A percentile compares a stretch with the other conserved stretches of the same genome.
Evolutionary conservation across 192 early-diverging fungal species (phyloP).

Genomic region (Phlyctochytrium arcticum): DNA sequence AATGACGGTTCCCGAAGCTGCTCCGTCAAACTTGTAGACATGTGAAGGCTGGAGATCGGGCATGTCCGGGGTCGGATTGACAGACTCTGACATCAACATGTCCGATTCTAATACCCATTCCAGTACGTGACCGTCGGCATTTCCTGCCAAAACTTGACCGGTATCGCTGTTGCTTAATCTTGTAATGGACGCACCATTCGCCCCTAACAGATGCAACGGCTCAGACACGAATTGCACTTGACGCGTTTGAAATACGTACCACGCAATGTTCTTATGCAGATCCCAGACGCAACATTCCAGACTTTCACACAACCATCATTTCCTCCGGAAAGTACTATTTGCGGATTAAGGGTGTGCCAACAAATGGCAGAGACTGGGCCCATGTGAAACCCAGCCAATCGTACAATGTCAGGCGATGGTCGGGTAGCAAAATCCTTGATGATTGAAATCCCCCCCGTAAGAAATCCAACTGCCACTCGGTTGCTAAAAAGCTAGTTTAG

Average conservation of each 20-base stretch:
- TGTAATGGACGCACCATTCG: neutral
- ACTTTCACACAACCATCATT: conserved; percentile 47
- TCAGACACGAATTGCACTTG: no score
- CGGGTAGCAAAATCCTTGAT: conserved; percentile 41
- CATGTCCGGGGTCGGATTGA: no score
- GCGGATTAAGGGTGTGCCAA: conserved; percentile 15
- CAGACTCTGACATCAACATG: no score
- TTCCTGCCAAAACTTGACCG: conserved; percentile 11
- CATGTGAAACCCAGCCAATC: conserved; percentile 50
- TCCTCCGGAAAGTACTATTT: conserved; percentile 45
- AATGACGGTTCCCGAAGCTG: no score
- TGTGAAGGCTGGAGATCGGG: no score
- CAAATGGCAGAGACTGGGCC: conserved; percentile 44
- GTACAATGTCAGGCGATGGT: conserved; percentile 35
- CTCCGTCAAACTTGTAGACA: no score
- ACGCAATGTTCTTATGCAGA: conserved; percentile 28
- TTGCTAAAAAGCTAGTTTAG: conserved; percentile 25
- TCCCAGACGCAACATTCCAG: conserved; percentile 41
- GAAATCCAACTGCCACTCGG: conserved; percentile 56
- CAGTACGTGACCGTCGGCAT: neutral
- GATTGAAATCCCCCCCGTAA: conserved; percentile 48
- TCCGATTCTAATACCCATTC: conserved; percentile 22
- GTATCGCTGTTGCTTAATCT: neutral
- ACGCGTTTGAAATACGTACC: conserved; percentile 5
- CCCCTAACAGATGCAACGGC: no score